A percentile compares a stretch with the other conserved stretches of the same genome.
These are phyloP conservation scores for Fusarium buharicum DNA, from an alignment of 2,329 filamentous ascomycete species.

Conservation along the genomic window DNA sequence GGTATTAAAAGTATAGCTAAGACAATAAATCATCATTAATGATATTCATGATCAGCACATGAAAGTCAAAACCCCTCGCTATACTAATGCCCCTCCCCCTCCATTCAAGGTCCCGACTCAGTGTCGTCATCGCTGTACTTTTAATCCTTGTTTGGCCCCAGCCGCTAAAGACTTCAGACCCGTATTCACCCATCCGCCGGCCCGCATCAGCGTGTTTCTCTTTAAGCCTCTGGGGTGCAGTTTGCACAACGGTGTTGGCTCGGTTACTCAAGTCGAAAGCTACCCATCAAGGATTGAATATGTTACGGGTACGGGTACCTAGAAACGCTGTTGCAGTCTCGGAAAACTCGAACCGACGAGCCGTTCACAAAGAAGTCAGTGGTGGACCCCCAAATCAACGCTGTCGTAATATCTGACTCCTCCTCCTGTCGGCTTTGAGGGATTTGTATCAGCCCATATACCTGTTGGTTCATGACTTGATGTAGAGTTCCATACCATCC, in stretches of 20 bases:
- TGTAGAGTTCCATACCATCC: not conserved
- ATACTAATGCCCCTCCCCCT: constrained; percentile 43
- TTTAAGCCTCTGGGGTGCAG: constrained; percentile 23
- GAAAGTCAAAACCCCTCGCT: constrained; percentile 4
- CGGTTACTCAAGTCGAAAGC: no score
- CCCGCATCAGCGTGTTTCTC: constrained; percentile 33
- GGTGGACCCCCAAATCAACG: constrained; percentile 9
- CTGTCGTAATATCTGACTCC: constrained; percentile 17
- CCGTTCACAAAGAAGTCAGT: constrained; percentile 17
- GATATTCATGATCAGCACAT: no score
- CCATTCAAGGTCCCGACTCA: constrained; percentile 29
- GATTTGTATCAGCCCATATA: constrained; percentile 31
- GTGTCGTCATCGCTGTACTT: constrained; percentile 43
- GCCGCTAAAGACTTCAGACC: constrained; percentile 22
- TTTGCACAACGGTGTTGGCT: not conserved
- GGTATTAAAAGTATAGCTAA: no score
- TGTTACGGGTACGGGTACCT: no score
- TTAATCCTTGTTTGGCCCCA: constrained; percentile 10
- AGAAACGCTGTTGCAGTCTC: not conserved
- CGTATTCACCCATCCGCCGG: constrained; percentile 36
- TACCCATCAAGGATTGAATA: no score
- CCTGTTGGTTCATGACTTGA: not conserved
- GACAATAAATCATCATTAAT: no score
- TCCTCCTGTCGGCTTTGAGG: constrained; percentile 25
- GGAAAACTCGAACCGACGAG: constrained; percentile 31